Evolutionary conservation across 2,329 filamentous ascomycete species (phyloP), one percentile per base, ranked within the genome.

Genomic region (Nemania abortiva): DNA sequence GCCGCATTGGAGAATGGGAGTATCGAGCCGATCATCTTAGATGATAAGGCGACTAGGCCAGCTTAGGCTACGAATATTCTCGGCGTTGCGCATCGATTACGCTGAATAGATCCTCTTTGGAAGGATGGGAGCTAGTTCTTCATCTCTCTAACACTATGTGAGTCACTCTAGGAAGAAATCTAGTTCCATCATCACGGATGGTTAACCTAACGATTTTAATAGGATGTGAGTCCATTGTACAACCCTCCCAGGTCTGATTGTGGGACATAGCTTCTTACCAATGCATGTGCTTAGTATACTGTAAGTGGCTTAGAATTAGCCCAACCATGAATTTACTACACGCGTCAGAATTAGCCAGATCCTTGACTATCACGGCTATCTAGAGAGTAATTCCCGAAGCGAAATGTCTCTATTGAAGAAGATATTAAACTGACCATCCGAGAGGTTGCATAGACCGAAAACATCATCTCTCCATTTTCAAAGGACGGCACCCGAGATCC

Each of bases 201-300:
- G 20, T 52, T 52, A 2, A 52, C 27, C 29, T 61, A 6, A 61
- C 20, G 18, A 52, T 39, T 52, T 52, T 22, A 27, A 61, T 39
- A 61, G 58, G 47, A 39, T 52, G 58, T 61, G 47, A 52, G 58
- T 52, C 7, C 7, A 27, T 39, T 18, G 9, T 24, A 34, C 9
- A 34, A 10, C 18, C 42, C 24, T 49, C 18, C 11, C 1, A 9
- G 18, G 27, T n/a, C n/a, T 11, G 6, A 9, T 13, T 13, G 27
- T 37, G 47, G 27, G 24, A n/a, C 2, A 13, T 24, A 37, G 20
- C n/a, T 11, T 61, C 45, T 42, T 27, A 27, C n/a, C 6, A 52
- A 52, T 52, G n/a, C 58, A n/a, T 52, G 31, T 39, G 29, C 11
- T 39, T 52, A 61, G 58, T 61, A 61, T 18, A 61, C 58, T 52